Conservation (phyloP, 108 stramenopile species). For the Discostella pseudostelligera region DNA sequence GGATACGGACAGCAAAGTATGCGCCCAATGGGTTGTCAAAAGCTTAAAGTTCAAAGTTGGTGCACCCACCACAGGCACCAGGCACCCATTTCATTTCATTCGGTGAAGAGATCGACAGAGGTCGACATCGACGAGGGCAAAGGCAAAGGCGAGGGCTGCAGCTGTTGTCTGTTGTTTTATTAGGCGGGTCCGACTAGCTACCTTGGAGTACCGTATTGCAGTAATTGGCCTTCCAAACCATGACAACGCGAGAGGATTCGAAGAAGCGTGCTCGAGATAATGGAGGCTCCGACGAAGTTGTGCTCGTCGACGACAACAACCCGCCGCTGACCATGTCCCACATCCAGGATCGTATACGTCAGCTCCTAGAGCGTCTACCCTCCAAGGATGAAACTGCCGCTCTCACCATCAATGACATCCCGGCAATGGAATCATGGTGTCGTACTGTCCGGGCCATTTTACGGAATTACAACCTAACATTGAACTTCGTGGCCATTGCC, state of each 20-base stretch:
- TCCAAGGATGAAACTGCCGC: constrained; percentile 24
- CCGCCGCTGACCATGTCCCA: constrained; percentile 18
- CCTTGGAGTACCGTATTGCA: too few species aligned
- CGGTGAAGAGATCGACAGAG: too few species aligned
- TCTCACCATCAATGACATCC: constrained; percentile 17
- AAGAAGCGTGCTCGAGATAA: constrained; percentile 14
- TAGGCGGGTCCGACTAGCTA: too few species aligned
- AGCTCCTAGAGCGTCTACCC: constrained; percentile 20
- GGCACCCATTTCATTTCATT: too few species aligned
- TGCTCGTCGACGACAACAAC: constrained; percentile 16
- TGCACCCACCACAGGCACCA: too few species aligned
- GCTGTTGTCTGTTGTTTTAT: too few species aligned
- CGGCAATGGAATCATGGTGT: constrained; percentile 33
- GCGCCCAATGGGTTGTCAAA: too few species aligned
- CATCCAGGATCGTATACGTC: constrained; percentile 18
- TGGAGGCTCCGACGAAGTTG: background rate
- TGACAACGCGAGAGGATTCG: constrained; percentile 2
- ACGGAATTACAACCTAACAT: constrained; percentile 26
- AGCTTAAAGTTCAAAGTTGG: too few species aligned
- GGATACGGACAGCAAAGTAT: too few species aligned
- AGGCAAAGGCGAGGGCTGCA: too few species aligned
- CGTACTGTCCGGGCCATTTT: constrained; percentile 16
- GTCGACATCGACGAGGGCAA: too few species aligned
- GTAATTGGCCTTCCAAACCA: too few species aligned
- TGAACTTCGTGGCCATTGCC: constrained; percentile 34